Conservation (phyloP, 495 filamentous ascomycete species). For the Xylaria venustula region DNA sequence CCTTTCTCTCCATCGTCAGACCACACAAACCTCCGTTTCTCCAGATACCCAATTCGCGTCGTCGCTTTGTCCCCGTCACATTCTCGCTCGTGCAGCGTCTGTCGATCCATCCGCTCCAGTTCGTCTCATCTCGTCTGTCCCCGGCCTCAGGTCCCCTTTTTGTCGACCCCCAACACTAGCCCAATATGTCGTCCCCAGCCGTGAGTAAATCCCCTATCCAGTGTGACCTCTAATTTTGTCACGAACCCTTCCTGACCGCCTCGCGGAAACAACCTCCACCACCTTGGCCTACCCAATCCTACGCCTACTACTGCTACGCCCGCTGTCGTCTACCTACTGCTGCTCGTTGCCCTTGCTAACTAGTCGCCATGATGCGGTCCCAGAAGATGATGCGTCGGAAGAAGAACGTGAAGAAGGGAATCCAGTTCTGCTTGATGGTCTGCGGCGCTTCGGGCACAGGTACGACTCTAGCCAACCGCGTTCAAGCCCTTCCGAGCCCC, state of each 20-base stretch:
- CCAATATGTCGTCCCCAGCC: conserved; percentile 40
- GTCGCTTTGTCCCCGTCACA: not conserved
- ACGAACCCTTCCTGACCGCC: conserved; percentile 15
- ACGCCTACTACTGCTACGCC: not conserved
- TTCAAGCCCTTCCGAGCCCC: conserved; percentile 15
- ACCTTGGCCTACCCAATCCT: conserved; percentile 10
- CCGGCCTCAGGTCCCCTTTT: conserved; percentile 23
- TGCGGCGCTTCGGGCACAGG: conserved; percentile 98
- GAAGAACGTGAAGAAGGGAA: conserved; percentile 99
- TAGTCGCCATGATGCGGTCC: conserved; percentile 30
- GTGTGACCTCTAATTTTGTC: conserved; percentile 10
- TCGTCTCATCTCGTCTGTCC: conserved; percentile 3
- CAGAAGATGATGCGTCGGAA: conserved; percentile 97
- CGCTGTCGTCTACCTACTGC: not conserved
- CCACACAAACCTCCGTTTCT: not conserved
- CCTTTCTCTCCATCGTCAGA: not conserved
- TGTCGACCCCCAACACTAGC: conserved; percentile 25
- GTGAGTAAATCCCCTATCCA: conserved; percentile 35
- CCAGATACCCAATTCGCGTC: conserved; percentile 17
- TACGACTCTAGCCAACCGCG: conserved; percentile 46
- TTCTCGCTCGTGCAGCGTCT: conserved; percentile 1
- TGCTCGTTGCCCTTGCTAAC: conserved; percentile 28
- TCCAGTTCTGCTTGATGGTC: conserved; percentile 99
- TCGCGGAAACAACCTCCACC: conserved; percentile 16
- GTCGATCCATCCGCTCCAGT: conserved; percentile 25